A percentile compares a stretch with the other conserved stretches of the same genome.
Evolutionary conservation across 2,329 filamentous ascomycete genomes (phyloP).

Genomic region (Kalaharituber pfeilii): DNA sequence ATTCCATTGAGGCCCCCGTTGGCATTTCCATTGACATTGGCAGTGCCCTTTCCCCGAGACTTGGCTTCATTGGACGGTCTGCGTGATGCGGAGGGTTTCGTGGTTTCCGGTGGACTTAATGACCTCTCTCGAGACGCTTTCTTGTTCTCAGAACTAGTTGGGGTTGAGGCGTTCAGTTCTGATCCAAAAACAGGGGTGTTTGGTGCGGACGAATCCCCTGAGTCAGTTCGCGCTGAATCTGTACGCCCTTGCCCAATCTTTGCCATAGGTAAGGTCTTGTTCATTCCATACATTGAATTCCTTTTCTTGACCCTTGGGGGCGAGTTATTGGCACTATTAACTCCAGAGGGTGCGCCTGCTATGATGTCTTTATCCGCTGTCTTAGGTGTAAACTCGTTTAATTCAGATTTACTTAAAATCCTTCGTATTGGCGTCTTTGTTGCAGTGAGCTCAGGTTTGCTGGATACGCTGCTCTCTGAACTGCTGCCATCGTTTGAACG

Average conservation of each 20-base stretch:
- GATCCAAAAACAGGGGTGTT: neutral
- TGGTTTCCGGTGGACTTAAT: slow-evolving; percentile 13
- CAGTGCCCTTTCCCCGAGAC: slow-evolving; percentile 13
- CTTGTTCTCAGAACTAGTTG: slow-evolving; percentile 9
- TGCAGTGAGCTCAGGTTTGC: slow-evolving; percentile 30
- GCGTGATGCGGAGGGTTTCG: slow-evolving; percentile 4
- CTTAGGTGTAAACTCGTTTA: slow-evolving; percentile 41
- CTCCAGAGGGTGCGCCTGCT: slow-evolving; percentile 9
- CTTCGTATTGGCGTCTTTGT: slow-evolving; percentile 60
- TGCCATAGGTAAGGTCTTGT: slow-evolving; percentile 3
- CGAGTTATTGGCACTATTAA: slow-evolving; percentile 8
- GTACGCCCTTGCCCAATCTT: neutral
- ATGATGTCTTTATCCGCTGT: slow-evolving; percentile 11
- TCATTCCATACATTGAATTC: slow-evolving; percentile 33
- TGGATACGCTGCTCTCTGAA: neutral
- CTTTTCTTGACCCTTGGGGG: slow-evolving; percentile 34
- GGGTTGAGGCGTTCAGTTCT: neutral
- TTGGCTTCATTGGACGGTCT: slow-evolving; percentile 5
- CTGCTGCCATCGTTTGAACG: slow-evolving; percentile 12
- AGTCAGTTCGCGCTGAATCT: neutral
- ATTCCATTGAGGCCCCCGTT: neutral
- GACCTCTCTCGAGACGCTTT: slow-evolving; percentile 15
- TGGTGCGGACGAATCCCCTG: neutral
- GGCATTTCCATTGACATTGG: neutral
- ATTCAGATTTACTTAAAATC: slow-evolving; percentile 70